phyloP scores from a whole-genome alignment of 2,329 filamentous ascomycete species.

The Verruconis gallopava region DNA sequence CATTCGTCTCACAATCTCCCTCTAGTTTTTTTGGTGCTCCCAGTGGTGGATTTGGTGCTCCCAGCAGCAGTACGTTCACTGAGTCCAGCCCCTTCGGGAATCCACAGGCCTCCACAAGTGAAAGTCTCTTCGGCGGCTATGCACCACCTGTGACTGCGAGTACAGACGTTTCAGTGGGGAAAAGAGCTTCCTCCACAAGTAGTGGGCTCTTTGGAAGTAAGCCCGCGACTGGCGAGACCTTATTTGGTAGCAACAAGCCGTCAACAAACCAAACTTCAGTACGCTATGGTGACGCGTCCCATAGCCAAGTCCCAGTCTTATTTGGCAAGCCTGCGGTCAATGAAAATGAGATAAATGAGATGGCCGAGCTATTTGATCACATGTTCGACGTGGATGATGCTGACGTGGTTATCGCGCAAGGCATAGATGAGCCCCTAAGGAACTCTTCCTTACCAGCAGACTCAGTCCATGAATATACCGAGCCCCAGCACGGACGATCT shows the following conservation, averaged over 20 bases:
- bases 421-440: too few relatives aligned
- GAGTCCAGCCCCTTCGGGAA: neutral
- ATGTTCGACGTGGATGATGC: constrained; percentile 3
- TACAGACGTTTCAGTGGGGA: neutral
- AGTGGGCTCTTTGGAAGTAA: neutral
- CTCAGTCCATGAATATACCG: neutral
- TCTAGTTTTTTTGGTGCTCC: neutral
- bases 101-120: neutral
- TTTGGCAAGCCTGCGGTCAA: neutral
- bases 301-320: neutral
- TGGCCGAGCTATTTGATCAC: constrained; percentile 3
- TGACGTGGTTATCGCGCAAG: neutral
- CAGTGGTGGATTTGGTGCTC: neutral
- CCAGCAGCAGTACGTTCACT: neutral
- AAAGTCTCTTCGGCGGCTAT: constrained; percentile 1
- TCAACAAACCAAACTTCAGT: neutral
- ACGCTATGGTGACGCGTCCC: neutral
- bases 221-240: too few relatives aligned
- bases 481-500: neutral
- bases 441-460: too few relatives aligned
- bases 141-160: neutral
- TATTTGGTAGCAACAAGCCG: neutral
- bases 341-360: neutral
- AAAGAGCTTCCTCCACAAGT: neutral
- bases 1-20: too few relatives aligned